phyloP scores from a whole-genome alignment of 2,329 filamentous ascomycete genomes.

The Pezicula radicicola region DNA sequence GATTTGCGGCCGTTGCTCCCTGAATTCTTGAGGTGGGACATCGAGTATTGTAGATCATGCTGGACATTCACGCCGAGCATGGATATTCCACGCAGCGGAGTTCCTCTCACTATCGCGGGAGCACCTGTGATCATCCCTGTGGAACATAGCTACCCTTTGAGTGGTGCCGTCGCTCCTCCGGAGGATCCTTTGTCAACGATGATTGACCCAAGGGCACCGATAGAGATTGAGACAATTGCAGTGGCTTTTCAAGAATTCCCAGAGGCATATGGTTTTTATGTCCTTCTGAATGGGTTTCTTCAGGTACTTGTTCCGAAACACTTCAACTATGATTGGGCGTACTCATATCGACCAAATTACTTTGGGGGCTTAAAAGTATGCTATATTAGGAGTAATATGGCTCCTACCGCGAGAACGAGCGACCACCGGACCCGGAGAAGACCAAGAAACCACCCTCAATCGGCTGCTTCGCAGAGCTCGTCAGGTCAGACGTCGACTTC shows the following conservation, averaged over 20 bases:
- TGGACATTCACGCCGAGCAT: slow-evolving; percentile 1
- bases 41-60: not conserved
- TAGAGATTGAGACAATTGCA: not conserved
- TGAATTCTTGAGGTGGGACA: not conserved
- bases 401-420: not conserved
- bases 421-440: not conserved
- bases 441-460: not conserved
- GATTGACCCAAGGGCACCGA: not conserved
- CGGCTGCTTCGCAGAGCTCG: not conserved
- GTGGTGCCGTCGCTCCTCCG: slow-evolving; percentile 1
- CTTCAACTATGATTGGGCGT: slow-evolving; percentile 3
- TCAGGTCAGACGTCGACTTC: not conserved
- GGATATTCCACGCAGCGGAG: not conserved
- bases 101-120: slow-evolving; percentile 2
- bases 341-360: slow-evolving; percentile 1
- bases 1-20: not conserved
- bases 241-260: not conserved
- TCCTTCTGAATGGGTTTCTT: slow-evolving; percentile 1
- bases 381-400: slow-evolving; percentile 1
- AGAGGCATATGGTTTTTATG: slow-evolving; percentile 1
- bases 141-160: not conserved
- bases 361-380: slow-evolving; percentile 4
- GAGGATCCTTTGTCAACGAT: not conserved
- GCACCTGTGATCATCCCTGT: slow-evolving; percentile 2
- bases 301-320: slow-evolving; percentile 1